A percentile compares a stretch with the other conserved stretches of the same genome.
Conservation (phyloP, 2,329 filamentous ascomycete species). For the Monilinia polystroma region DNA sequence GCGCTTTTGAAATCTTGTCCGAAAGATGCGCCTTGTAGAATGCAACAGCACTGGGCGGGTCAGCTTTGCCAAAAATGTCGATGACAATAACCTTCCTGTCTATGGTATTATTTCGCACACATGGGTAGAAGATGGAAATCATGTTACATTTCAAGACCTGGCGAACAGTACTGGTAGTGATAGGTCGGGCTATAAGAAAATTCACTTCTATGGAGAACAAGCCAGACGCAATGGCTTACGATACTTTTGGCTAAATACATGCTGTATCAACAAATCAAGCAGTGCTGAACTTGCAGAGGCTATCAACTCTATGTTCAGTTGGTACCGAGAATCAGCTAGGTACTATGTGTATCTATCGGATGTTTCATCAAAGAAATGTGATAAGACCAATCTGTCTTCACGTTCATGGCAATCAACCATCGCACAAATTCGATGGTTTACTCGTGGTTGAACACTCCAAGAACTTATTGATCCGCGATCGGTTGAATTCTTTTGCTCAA, state of each 20-base stretch:
- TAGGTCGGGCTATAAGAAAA: constrained; percentile 27
- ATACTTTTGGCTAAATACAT: constrained; percentile 28
- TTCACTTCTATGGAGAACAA: constrained; percentile 27
- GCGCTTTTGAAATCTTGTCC: neutral
- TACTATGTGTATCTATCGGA: constrained; percentile 33
- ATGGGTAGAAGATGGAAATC: constrained; percentile 30
- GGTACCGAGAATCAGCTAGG: constrained; percentile 29
- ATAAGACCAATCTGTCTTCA: constrained; percentile 6
- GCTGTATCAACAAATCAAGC: constrained; percentile 27
- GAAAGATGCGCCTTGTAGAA: constrained; percentile 27
- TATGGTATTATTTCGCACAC: constrained; percentile 38
- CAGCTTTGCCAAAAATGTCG: constrained; percentile 21
- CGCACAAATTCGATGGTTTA: constrained; percentile 31
- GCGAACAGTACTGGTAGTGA: constrained; percentile 12
- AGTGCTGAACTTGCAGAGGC: constrained; percentile 26
- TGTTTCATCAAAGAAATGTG: constrained; percentile 16
- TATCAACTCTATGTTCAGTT: constrained; percentile 35
- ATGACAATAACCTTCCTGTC: constrained; percentile 25
- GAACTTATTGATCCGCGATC: constrained; percentile 29
- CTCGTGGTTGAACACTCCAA: constrained; percentile 31
- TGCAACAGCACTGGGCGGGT: constrained; percentile 24
- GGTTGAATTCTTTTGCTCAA: constrained; percentile 29
- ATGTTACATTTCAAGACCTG: constrained; percentile 29
- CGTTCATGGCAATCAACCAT: constrained; percentile 27
- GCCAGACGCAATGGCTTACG: constrained; percentile 24